Conservation (phyloP, 192 early-diverging fungal genomes). For the Chytriomyces hyalinus region DNA sequence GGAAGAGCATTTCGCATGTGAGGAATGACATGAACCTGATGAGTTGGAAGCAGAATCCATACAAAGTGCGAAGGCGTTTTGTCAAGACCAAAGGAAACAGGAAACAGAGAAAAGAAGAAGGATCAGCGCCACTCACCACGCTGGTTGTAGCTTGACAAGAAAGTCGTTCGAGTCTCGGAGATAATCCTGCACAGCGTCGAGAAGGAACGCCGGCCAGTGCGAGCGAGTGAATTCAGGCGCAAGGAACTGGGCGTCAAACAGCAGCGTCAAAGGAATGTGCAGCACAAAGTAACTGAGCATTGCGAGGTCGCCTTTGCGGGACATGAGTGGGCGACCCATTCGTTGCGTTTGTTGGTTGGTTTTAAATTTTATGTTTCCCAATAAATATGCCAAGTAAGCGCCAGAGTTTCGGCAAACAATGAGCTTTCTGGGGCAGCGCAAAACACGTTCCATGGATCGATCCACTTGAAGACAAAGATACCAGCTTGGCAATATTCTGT, state of each 20-base stretch:
- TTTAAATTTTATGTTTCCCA: too few relatives aligned
- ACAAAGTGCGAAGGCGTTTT: not conserved
- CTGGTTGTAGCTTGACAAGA: slow-evolving; percentile 1
- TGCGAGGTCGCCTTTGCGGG: slow-evolving; percentile 24
- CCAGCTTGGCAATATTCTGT: too few relatives aligned
- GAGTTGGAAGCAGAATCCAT: too few relatives aligned
- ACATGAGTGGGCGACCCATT: slow-evolving; percentile 2
- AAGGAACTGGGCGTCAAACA: slow-evolving; percentile 34
- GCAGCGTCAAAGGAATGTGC: slow-evolving; percentile 38
- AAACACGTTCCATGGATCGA: too few relatives aligned
- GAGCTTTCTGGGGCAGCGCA: too few relatives aligned
- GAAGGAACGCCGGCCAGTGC: not conserved
- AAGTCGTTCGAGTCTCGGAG: slow-evolving; percentile 23
- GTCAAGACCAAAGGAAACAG: not conserved
- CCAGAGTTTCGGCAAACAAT: too few relatives aligned
- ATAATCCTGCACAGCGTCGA: not conserved
- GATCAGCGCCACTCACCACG: not conserved
- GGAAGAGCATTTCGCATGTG: slow-evolving; percentile 17
- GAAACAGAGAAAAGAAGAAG: not conserved
- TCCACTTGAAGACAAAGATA: too few relatives aligned
- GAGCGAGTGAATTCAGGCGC: not conserved
- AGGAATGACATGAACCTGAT: slow-evolving; percentile 24
- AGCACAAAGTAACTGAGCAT: slow-evolving; percentile 37
- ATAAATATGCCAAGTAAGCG: too few relatives aligned
- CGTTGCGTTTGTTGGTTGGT: too few relatives aligned